Conservation (phyloP, 2,329 filamentous ascomycete genomes). For the Trichoderma atrobrunneum region DNA sequence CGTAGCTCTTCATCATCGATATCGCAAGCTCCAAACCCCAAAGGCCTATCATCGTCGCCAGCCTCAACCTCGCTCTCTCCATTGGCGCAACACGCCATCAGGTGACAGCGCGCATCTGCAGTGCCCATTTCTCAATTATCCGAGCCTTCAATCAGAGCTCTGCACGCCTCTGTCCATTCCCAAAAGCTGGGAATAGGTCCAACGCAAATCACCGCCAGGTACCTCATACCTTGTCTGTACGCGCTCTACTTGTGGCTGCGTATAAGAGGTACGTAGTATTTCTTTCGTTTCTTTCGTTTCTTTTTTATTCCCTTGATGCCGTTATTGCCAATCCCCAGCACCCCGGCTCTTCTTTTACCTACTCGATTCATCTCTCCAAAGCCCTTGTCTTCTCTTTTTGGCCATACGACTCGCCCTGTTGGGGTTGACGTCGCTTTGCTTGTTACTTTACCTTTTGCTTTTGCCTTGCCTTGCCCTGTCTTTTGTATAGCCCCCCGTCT, state of each 20-base stretch:
- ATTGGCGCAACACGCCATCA: conserved; percentile 49
- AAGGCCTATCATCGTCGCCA: conserved; percentile 53
- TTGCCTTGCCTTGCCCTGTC: background rate
- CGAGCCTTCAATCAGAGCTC: conserved; percentile 27
- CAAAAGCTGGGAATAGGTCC: conserved; percentile 13
- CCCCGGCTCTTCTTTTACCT: background rate
- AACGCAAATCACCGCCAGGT: conserved; percentile 3
- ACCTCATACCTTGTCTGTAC: background rate
- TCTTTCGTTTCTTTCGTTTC: background rate
- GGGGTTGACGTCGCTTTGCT: background rate
- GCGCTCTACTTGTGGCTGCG: conserved; percentile 11
- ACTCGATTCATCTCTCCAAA: background rate
- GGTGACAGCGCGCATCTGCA: conserved; percentile 47
- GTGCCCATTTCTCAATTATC: conserved; percentile 31
- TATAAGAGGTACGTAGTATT: conserved; percentile 19
- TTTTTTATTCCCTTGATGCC: conserved; percentile 6
- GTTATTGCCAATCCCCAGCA: background rate
- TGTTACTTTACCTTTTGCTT: background rate
- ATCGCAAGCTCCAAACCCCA: conserved; percentile 36
- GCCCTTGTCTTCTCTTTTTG: conserved; percentile 6
- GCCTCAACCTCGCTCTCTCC: conserved; percentile 38
- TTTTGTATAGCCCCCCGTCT: background rate
- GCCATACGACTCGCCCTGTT: background rate
- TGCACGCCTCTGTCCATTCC: conserved; percentile 22
- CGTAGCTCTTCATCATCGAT: conserved; percentile 35